Percentiles rank a stretch among this genome's conserved stretches.
These are phyloP conservation scores for Rhodotorula sp. DNA, from an alignment of 1,284 basidiomycete species.

Conservation along the genomic window DNA sequence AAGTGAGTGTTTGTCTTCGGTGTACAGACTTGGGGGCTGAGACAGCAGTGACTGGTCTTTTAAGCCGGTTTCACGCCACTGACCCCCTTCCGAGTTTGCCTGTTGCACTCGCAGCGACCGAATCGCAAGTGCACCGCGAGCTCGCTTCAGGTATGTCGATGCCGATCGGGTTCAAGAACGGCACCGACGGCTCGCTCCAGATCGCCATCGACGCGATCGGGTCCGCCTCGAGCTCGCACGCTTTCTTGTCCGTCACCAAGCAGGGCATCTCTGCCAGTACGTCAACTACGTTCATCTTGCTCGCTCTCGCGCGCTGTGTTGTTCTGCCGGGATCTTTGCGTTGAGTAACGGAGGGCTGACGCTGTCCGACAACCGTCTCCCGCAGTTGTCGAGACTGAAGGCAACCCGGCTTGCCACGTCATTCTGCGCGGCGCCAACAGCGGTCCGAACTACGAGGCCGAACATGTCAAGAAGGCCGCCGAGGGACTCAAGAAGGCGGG, in stretches of 20 bases:
- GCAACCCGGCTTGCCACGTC: conserved; percentile 84
- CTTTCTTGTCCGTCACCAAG: conserved; percentile 89
- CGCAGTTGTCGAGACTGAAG: conserved; percentile 48
- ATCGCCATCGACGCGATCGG: conserved; percentile 75
- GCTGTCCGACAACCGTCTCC: too few species aligned
- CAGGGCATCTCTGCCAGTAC: conserved; percentile 53
- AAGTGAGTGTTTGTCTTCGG: conserved; percentile 46
- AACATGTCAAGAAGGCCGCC: conserved; percentile 73
- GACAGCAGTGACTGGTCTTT: background rate
- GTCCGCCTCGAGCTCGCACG: conserved; percentile 78
- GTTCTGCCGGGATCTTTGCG: background rate
- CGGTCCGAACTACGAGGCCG: conserved; percentile 79
- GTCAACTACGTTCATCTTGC: background rate
- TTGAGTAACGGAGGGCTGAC: background rate
- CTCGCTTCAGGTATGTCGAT: conserved; percentile 41
- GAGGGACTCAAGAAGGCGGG: conserved; percentile 75
- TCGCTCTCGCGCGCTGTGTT: background rate
- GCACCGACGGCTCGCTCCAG: conserved; percentile 51
- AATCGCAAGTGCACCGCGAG: conserved; percentile 87
- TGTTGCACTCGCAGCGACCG: conserved; percentile 62
- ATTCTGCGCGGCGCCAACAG: conserved; percentile 82
- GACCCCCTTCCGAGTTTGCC: background rate
- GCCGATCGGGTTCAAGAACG: conserved; percentile 63
- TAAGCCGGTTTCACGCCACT: background rate
- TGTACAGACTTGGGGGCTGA: conserved; percentile 4